Evolutionary conservation across 2,329 filamentous ascomycete genomes (phyloP).

Genomic region (Massarina eburnea): DNA sequence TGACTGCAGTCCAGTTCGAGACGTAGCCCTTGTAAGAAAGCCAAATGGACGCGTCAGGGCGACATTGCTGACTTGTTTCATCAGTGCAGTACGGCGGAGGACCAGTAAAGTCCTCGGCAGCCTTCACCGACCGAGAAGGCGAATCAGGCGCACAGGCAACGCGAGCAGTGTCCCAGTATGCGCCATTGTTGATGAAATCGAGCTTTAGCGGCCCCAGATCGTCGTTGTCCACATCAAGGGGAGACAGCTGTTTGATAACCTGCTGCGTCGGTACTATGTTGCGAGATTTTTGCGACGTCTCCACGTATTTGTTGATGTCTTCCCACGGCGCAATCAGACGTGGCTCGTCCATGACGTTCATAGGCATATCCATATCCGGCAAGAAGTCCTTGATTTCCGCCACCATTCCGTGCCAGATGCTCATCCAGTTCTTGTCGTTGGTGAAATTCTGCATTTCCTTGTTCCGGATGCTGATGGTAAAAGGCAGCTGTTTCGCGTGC

Average conservation of each 20-base stretch:
- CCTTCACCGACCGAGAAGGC: constrained; percentile 35
- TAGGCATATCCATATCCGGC: constrained; percentile 51
- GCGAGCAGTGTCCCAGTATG: constrained; percentile 48
- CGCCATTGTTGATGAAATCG: constrained; percentile 30
- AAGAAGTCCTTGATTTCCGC: constrained; percentile 40
- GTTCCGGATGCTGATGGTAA: constrained; percentile 46
- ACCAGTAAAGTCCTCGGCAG: constrained; percentile 40
- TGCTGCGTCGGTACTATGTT: constrained; percentile 28
- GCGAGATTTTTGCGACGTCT: constrained; percentile 31
- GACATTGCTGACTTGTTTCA: constrained; percentile 1
- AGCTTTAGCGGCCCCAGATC: constrained; percentile 29
- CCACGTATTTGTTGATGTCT: constrained; percentile 44
- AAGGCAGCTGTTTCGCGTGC: constrained; percentile 42
- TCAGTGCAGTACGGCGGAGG: constrained; percentile 33
- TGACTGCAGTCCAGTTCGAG: constrained; percentile 49
- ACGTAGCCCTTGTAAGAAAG: constrained; percentile 50
- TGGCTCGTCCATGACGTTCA: constrained; percentile 55
- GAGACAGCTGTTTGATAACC: constrained; percentile 17
- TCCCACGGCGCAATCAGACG: constrained; percentile 52
- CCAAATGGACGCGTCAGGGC: constrained; percentile 21
- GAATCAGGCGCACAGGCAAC: constrained; percentile 45
- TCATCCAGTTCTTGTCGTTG: constrained; percentile 42
- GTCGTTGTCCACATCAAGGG: constrained; percentile 26
- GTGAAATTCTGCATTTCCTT: constrained; percentile 36
- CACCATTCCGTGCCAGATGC: constrained; percentile 47